A percentile compares a stretch with the other conserved stretches of the same genome.
Evolutionary conservation across 306 rosid genomes (phyloP).

Genomic region (Carpinus fangiana): DNA sequence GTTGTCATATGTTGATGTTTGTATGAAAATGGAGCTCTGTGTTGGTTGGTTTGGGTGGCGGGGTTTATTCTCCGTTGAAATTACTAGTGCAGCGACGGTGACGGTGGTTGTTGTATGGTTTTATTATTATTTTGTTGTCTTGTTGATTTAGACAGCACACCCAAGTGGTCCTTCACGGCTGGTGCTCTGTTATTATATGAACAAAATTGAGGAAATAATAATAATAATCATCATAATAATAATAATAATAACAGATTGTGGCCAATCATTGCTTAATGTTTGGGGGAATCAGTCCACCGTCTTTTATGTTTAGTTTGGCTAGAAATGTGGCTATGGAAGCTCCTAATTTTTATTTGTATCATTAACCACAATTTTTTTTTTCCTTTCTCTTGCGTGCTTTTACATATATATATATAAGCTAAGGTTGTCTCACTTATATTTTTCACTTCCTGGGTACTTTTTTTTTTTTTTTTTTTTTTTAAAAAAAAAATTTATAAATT

Average conservation of each 20-base stretch:
- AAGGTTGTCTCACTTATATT: no score
- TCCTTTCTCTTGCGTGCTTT: no score
- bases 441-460: no score
- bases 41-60: not conserved
- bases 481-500: no score
- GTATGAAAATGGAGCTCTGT: not conserved
- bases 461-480: no score
- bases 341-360: no score
- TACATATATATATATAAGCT: no score
- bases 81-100: not conserved
- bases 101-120: slow-evolving; percentile 1
- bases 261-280: not conserved
- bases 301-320: no score
- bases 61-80: not conserved
- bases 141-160: not conserved
- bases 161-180: slow-evolving; percentile 23
- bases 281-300: not conserved
- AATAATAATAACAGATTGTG: not conserved
- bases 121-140: not conserved
- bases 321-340: no score
- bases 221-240: no score
- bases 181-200: slow-evolving; percentile 14
- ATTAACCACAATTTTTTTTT: no score
- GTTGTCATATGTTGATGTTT: not conserved
- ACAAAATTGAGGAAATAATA: no score